Conservation (phyloP, 305 asterid genomes). For the Fraxinus albicans region DNA sequence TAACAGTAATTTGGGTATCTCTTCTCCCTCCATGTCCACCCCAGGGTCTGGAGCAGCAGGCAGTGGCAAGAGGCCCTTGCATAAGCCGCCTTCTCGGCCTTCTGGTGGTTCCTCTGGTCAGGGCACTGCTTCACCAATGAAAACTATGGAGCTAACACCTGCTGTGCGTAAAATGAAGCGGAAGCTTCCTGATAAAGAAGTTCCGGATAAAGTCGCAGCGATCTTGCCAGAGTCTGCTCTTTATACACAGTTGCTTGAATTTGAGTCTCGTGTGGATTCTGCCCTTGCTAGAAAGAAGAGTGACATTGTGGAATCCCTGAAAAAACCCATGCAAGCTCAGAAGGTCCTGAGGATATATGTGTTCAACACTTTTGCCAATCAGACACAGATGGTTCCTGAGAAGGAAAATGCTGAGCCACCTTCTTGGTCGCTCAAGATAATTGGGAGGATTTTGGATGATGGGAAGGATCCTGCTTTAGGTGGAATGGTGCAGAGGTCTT, state of each 20-base stretch:
- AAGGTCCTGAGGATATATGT: constrained; percentile 63
- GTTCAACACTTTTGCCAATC: constrained; percentile 65
- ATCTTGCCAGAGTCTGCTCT: constrained; percentile 80
- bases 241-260: constrained; percentile 68
- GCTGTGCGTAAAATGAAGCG: constrained; percentile 70
- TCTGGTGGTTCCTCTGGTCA: constrained; percentile 66
- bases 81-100: constrained; percentile 73
- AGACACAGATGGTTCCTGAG: constrained; percentile 34
- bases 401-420: constrained; percentile 49
- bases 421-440: constrained; percentile 77
- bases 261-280: constrained; percentile 74
- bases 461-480: constrained; percentile 50
- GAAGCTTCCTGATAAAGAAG: constrained; percentile 59
- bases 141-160: constrained; percentile 91
- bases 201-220: constrained; percentile 62
- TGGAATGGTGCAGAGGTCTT: constrained; percentile 30
- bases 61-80: constrained; percentile 38
- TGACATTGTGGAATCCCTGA: constrained; percentile 46
- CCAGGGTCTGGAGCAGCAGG: constrained; percentile 47
- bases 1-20: constrained; percentile 29
- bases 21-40: constrained; percentile 53
- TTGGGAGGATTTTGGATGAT: constrained; percentile 71
- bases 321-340: constrained; percentile 42
- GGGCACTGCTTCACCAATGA: constrained; percentile 76
- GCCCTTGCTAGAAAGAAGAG: constrained; percentile 64